Evolutionary conservation across 169 alveolate species (phyloP), one percentile per base, ranked within the genome.

Genomic region (Cryptosporidium muris): DNA sequence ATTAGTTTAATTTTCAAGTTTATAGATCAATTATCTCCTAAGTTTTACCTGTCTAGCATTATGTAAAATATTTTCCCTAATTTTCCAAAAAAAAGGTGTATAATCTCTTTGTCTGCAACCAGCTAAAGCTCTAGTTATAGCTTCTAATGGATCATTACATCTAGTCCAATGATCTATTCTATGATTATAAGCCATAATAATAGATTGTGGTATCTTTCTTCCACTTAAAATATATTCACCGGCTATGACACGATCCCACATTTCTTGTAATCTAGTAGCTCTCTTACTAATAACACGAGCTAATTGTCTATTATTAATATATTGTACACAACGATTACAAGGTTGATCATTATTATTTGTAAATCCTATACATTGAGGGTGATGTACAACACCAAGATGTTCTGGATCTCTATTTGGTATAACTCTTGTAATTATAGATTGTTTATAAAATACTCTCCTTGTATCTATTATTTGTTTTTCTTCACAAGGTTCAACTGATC

Each of bases 81-180:
- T 74, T 45, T 74, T 74, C 85, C 85, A 74, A 42, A 74, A 74
- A 48, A 74, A 74, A 45, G 54, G 54, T 54, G 85, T 74, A 52
- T 74, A 74, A 52, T 74, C 85, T 62, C 85, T 74, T 74, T 74
- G 85, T 62, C 85, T 74, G 25, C 85, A 74, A 42, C 85, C 85
- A 42, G 85, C 85, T 12, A 74, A 52, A 45, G 85, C 85, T 56
- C 85, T 36, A 47, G 85, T 74, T 16, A 74, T 74, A 8, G 85
- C 85, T 47, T 74, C 85, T 7, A 74, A 40, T 12, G 85, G 85
- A 48, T 74, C 85, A 60, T 74, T 74, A 51, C 85, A 74, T 43
- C 85, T 74, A 9, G 85, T 58, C 85, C 85, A 74, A 48, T 74
- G 85, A 51, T 74, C 85, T 58, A 74, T 74, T 43, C 85, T 74